Conservation (phyloP, 371 early-diverging fungal genomes). For the Syncephalastrum racemosum region DNA sequence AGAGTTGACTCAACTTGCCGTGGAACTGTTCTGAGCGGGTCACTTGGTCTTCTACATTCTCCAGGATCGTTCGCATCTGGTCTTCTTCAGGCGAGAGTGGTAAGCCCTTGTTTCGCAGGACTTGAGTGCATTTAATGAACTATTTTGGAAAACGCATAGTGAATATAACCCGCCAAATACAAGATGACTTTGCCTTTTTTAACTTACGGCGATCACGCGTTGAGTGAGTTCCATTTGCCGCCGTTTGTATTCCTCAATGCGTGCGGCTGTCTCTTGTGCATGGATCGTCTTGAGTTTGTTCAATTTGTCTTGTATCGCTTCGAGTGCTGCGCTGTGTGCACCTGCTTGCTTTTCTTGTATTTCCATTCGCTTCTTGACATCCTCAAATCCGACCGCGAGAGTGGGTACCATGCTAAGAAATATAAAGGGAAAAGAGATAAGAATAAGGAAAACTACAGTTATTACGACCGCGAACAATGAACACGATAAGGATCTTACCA, state of each 20-base stretch:
- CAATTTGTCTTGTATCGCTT: slow-evolving; percentile 65
- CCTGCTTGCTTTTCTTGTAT: slow-evolving; percentile 65
- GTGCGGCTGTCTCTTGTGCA: slow-evolving; percentile 59
- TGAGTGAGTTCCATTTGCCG: slow-evolving; percentile 77
- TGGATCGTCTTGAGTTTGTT: slow-evolving; percentile 63
- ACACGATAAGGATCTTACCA: slow-evolving; percentile 38
- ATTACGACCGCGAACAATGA: not conserved
- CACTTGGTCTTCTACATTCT: slow-evolving; percentile 71
- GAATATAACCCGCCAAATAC: too few relatives aligned
- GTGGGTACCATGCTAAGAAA: slow-evolving; percentile 72
- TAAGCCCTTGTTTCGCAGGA: slow-evolving; percentile 79
- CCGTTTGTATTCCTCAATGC: slow-evolving; percentile 70
- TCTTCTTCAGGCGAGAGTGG: slow-evolving; percentile 86
- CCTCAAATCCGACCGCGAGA: slow-evolving; percentile 86
- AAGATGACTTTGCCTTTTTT: not conserved
- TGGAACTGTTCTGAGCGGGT: slow-evolving; percentile 77
- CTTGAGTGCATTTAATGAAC: slow-evolving; percentile 80
- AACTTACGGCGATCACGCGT: slow-evolving; percentile 63
- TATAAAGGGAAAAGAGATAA: not conserved
- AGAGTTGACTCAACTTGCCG: slow-evolving; percentile 78
- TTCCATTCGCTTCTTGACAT: slow-evolving; percentile 79
- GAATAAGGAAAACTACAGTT: not conserved
- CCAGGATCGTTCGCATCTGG: slow-evolving; percentile 67
- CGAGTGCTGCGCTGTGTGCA: slow-evolving; percentile 30
- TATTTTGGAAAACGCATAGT: too few relatives aligned